A percentile compares a stretch with the other conserved stretches of the same genome.
phyloP scores from a whole-genome alignment of 2,329 filamentous ascomycete species.

The Exophiala bonariae region DNA sequence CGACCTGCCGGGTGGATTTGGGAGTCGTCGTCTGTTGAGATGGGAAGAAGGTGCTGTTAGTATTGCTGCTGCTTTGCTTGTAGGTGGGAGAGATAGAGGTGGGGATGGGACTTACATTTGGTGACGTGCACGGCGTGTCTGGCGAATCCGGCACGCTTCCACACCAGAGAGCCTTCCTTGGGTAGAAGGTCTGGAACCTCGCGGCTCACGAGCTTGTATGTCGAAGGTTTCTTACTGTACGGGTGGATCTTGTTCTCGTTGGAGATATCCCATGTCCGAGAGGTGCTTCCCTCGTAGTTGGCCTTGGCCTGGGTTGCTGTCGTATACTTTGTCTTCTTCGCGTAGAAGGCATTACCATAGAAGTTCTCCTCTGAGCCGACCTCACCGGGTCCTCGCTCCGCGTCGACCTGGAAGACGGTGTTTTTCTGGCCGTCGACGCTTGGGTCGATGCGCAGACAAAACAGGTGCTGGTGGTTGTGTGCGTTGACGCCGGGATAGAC shows the following conservation, averaged over 20 bases:
- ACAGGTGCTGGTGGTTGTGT: conserved; percentile 94
- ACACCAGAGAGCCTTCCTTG: conserved; percentile 77
- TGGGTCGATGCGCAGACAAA: conserved; percentile 84
- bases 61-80: no score
- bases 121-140: conserved; percentile 86
- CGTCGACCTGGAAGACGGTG: conserved; percentile 81
- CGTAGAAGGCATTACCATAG: conserved; percentile 89
- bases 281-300: conserved; percentile 78
- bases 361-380: conserved; percentile 80
- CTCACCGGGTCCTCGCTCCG: conserved; percentile 67
- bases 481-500: conserved; percentile 91
- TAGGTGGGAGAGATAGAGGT: no score
- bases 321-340: conserved; percentile 75
- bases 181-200: conserved; percentile 78
- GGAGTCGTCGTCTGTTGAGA: conserved; percentile 66
- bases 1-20: conserved; percentile 83
- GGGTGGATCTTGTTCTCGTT: conserved; percentile 84
- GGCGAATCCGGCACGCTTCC: conserved; percentile 87
- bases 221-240: conserved; percentile 78
- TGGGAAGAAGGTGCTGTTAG: conserved; percentile 1
- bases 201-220: conserved; percentile 86
- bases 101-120: conserved; percentile 63
- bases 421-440: conserved; percentile 85
- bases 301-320: conserved; percentile 69
- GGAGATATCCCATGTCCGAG: conserved; percentile 85